Evolutionary conservation across 2,329 filamentous ascomycete species (phyloP), one percentile per base, ranked within the genome.

Genomic region (Cytospora piceae): DNA sequence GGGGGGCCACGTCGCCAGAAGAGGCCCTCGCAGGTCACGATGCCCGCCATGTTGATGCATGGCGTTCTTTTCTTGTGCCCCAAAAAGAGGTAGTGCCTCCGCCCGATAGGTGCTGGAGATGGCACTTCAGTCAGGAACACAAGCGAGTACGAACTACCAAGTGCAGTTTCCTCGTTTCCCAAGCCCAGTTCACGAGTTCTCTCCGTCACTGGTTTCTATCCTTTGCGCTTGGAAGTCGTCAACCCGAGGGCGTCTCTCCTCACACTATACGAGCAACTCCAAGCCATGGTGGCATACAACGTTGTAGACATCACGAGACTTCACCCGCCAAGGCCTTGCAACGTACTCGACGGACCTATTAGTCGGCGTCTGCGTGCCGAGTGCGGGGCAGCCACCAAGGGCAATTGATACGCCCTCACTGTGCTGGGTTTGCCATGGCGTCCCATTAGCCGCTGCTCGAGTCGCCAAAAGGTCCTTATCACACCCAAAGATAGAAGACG

Each of bases 11-110:
- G 20, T 46, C 4, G 39, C n/a, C 46, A 49, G 46, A 20, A 49
- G 9, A 24, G n/a, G 51, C 34, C 24, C 51, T 57, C 53, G 32
- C 53, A 57, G 29, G 56, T 63, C 61, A 63, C 39, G 61, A 31
- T 52, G 29, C 53, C 39, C 53, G 39, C 61, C 61, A 57, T 63
- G 53, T 37, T 53, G 12, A 54, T 52, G 61, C 61, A 57, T 63
- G 61, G 61, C 61, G 61, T 57, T 27, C 22, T 37, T 37, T 31
- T 57, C 29, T 27, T 22, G 31, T 57, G 61, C 53, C 52, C 61
- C 27, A 55, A 57, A 63, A 37, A 55, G 53, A 57, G 53, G 42
- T 63, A 39, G 53, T 63, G 39, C 46, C 46, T 24, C 46, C 46
- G 46, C 46, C 46, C 46, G 46, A 24, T 49, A 20, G 46, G 3